Evolutionary conservation across 495 filamentous ascomycete species (phyloP), one percentile per base, ranked within the genome.

Genomic region (Cladorrhinum samala): DNA sequence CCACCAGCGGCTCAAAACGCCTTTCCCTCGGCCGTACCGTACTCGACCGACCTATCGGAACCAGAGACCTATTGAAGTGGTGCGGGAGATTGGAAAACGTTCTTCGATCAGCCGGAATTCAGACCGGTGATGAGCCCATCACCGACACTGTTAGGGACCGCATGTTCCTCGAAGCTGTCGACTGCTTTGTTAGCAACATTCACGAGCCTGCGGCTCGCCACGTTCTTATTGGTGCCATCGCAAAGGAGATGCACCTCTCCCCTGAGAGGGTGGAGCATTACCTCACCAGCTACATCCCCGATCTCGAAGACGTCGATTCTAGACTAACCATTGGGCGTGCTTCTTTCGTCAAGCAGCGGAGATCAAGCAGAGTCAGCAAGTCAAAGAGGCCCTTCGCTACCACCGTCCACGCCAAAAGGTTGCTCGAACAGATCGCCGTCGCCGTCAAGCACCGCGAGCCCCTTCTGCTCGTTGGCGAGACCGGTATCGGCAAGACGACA

Each of bases 401-500:
- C 14, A 91, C 86, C n/a, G 78, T 72, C 19, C 85, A 89, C 62
- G 86, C 85, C 0, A 77, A 80, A 46, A 72, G 84, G 49, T 66
- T 88, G 9, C 71, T 97, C 55, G 93, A 99, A 63, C 88, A 92
- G 65, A 85, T 96, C 53, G 84, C 86, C 4, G 83, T 86, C 24
- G 84, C 91, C 1, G 79, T 96, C 13, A 81, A 86, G 52, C 83
- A 91, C 67, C 79, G 82, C 3, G 94, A 99, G 63, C 93, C 94
- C 2, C 80, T 95, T 8, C 71, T 99, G 23, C 81, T 99, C 46
- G 93, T 99, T 36, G 94, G 94, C 56, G 94, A 99, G 71, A 99
- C 94, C 2, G 94, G 94, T 70, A 95, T 93, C 46, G 94, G 94
- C 61, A 99, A 99, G 70, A 99, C 94, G 2, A 91, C 91, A 1